Percentiles rank a stretch among this genome's conserved stretches.
phyloP scores from a whole-genome alignment of 1,139 yeast genomes.

The Debaryomyces singareniensis region DNA sequence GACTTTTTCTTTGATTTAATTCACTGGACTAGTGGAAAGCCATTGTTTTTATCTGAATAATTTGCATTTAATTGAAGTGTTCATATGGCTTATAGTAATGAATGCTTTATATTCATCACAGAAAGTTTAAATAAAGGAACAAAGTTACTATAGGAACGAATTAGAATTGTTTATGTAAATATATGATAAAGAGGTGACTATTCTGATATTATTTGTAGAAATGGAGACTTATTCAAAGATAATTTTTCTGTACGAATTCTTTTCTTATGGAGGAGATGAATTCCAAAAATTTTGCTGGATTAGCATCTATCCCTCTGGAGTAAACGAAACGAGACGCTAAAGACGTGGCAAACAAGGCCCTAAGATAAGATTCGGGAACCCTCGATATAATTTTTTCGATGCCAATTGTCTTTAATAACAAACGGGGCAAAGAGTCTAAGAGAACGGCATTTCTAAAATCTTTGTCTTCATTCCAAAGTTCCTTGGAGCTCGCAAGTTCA shows the following conservation, averaged over 20 bases:
- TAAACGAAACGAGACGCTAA: conserved; percentile 88
- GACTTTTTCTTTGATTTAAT: too few relatives aligned
- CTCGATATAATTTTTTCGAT: conserved; percentile 63
- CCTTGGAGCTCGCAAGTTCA: conserved; percentile 76
- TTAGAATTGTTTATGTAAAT: too few relatives aligned
- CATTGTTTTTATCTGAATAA: too few relatives aligned
- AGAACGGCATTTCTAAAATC: conserved; percentile 74
- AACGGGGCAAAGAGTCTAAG: conserved; percentile 70
- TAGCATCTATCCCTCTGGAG: conserved; percentile 74
- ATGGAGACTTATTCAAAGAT: not conserved
- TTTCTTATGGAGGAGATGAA: conserved; percentile 47
- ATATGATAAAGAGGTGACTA: too few relatives aligned
- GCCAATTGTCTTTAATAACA: conserved; percentile 70
- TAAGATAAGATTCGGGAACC: conserved; percentile 83
- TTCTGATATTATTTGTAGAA: not conserved
- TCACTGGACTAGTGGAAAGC: too few relatives aligned
- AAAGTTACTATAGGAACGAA: not conserved
- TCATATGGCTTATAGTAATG: not conserved
- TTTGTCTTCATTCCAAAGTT: conserved; percentile 78
- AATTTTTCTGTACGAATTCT: conserved; percentile 25
- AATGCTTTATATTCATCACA: too few relatives aligned
- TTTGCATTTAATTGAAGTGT: too few relatives aligned
- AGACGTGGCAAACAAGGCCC: conserved; percentile 86
- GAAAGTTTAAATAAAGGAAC: too few relatives aligned
- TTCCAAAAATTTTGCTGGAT: conserved; percentile 80